phyloP scores from a whole-genome alignment of 257 asterid genomes.

The Nicotiana knightiana region DNA sequence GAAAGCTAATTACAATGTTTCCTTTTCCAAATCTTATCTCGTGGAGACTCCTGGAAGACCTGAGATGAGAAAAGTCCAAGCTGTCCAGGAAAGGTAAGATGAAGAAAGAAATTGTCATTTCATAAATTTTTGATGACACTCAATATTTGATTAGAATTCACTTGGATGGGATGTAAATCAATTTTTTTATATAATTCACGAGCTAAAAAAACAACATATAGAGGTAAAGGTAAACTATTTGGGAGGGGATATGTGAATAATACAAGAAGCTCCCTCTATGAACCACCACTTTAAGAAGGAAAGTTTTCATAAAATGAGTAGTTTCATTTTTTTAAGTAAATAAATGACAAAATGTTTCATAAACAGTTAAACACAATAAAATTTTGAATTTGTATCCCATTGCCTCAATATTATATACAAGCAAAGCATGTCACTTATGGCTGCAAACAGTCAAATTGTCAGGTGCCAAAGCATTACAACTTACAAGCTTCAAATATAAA shows the following conservation, averaged over 20 bases:
- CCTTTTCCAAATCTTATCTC: conserved; percentile 84
- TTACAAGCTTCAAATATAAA: background rate
- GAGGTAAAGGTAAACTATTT: too few relatives aligned
- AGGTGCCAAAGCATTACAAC: background rate
- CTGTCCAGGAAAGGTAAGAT: conserved; percentile 34
- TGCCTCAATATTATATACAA: background rate
- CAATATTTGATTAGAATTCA: background rate
- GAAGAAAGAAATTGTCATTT: background rate
- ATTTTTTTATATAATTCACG: background rate
- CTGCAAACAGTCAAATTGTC: background rate
- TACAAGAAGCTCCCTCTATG: background rate
- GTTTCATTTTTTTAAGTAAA: background rate
- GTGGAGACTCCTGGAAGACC: conserved; percentile 96
- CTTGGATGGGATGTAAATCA: background rate
- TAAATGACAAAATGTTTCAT: background rate
- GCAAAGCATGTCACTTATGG: background rate
- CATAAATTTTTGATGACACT: background rate
- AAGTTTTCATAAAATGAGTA: background rate
- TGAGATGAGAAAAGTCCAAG: conserved; percentile 98
- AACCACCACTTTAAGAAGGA: background rate
- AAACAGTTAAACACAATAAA: background rate
- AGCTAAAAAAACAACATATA: background rate
- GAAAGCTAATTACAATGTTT: conserved; percentile 57
- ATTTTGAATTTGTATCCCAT: background rate
- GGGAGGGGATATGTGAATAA: background rate